Percentiles rank a stretch among this genome's conserved stretches.
phyloP scores from a whole-genome alignment of 2,329 filamentous ascomycete species.

The Pseudophaeomoniella oleicola region DNA sequence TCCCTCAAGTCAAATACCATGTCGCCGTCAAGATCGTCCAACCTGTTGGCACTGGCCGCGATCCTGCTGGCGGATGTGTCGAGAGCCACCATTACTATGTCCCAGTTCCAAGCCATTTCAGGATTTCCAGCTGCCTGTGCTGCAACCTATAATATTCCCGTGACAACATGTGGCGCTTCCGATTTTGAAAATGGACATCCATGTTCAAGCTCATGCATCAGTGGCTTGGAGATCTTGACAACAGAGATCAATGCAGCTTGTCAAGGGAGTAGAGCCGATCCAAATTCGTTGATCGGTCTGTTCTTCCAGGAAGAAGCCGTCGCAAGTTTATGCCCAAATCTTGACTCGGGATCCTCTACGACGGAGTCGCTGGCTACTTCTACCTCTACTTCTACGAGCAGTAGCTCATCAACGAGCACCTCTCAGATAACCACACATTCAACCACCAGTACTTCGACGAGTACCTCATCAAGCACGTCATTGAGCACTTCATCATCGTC shows the following conservation, averaged over 20 bases:
- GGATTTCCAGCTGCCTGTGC: conserved; percentile 9
- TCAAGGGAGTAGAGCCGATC: conserved; percentile 6
- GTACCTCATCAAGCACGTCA: conserved; percentile 1
- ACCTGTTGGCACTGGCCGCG: neutral
- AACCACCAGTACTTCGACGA: neutral
- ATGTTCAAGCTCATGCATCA: conserved; percentile 10
- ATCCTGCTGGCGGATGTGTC: conserved; percentile 12
- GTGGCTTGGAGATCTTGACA: conserved; percentile 6
- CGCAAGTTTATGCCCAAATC: conserved; percentile 9
- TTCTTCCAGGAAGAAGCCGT: conserved; percentile 9
- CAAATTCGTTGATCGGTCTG: conserved; percentile 10
- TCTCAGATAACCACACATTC: neutral
- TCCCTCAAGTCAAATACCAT: no score
- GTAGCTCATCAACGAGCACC: neutral
- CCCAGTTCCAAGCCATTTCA: conserved; percentile 8
- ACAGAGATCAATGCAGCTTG: conserved; percentile 7
- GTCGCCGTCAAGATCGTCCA: neutral
- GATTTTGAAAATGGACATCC: conserved; percentile 5
- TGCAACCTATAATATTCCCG: conserved; percentile 6
- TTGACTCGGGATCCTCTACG: neutral
- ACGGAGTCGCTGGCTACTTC: neutral
- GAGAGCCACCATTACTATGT: conserved; percentile 6
- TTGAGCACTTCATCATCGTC: neutral
- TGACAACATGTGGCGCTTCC: conserved; percentile 6
- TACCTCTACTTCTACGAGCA: neutral